A percentile compares a stretch with the other conserved stretches of the same genome.
Conservation (phyloP, 306 rosid species). For the Ormosia semicastrata region DNA sequence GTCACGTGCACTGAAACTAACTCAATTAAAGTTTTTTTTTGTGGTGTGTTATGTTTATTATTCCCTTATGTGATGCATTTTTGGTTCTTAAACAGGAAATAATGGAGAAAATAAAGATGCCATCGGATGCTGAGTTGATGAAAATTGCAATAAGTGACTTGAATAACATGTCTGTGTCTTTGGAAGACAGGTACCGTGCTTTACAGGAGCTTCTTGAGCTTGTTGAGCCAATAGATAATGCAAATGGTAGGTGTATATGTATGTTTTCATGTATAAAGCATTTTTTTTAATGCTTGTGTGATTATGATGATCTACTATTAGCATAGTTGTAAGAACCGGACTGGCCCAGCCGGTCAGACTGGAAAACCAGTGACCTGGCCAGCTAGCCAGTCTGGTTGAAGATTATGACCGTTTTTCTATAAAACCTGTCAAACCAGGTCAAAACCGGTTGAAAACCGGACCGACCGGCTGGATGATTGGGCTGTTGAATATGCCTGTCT, state of each 20-base stretch:
- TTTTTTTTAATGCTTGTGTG: neutral
- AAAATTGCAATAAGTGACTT: conserved; percentile 70
- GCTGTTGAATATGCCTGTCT: no score
- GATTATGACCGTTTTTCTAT: no score
- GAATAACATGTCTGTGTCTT: conserved; percentile 62
- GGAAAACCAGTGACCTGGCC: no score
- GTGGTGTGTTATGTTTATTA: neutral
- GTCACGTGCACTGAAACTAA: neutral
- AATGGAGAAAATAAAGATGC: conserved; percentile 68
- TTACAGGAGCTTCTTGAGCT: conserved; percentile 75
- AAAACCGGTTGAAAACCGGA: no score
- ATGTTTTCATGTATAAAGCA: neutral
- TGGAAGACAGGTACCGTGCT: conserved; percentile 75
- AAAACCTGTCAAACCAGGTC: no score
- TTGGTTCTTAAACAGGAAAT: conserved; percentile 52
- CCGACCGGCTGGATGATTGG: no score
- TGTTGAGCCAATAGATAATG: conserved; percentile 82
- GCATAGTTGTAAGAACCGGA: neutral
- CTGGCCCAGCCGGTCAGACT: no score
- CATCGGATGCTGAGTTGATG: conserved; percentile 85
- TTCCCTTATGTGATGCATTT: neutral
- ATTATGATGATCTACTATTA: neutral
- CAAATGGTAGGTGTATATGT: conserved; percentile 59
- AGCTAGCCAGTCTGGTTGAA: no score
- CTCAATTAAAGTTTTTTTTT: neutral